phyloP scores from a whole-genome alignment of 225 moss, liverwort and hornwort genomes.

The Pleurozium schreberi region DNA sequence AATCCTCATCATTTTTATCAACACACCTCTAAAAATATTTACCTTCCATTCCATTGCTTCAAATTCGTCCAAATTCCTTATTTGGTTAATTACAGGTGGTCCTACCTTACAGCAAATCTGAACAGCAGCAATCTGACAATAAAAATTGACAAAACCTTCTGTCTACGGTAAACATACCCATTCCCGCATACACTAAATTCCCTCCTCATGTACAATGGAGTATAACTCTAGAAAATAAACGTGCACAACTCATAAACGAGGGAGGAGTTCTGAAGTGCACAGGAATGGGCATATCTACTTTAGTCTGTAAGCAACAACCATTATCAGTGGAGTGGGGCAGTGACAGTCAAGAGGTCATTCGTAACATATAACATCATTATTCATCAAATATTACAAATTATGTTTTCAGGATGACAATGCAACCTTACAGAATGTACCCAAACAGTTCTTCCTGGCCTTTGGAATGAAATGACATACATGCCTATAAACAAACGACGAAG shows the following conservation, averaged over 20 bases:
- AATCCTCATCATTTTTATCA: too few relatives aligned
- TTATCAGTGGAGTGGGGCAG: background rate
- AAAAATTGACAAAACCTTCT: too few relatives aligned
- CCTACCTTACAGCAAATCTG: too few relatives aligned
- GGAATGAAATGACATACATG: constrained; percentile 11
- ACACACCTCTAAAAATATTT: too few relatives aligned
- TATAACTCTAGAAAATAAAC: too few relatives aligned
- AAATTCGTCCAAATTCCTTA: too few relatives aligned
- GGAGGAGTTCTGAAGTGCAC: background rate
- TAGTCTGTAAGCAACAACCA: background rate
- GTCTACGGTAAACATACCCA: too few relatives aligned
- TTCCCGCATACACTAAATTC: too few relatives aligned
- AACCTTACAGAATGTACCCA: background rate
- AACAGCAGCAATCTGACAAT: too few relatives aligned
- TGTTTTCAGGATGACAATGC: background rate
- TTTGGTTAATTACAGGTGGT: too few relatives aligned
- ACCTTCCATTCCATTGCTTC: too few relatives aligned
- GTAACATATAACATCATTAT: background rate
- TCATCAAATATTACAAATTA: constrained; percentile 5
- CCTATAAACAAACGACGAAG: constrained; percentile 8
- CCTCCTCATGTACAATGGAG: too few relatives aligned
- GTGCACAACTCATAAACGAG: background rate
- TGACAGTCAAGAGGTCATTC: background rate
- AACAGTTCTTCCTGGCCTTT: background rate
- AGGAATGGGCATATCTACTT: background rate